Evolutionary conservation across 306 rosid species (phyloP).

Genomic region (Dryas octopetala): DNA sequence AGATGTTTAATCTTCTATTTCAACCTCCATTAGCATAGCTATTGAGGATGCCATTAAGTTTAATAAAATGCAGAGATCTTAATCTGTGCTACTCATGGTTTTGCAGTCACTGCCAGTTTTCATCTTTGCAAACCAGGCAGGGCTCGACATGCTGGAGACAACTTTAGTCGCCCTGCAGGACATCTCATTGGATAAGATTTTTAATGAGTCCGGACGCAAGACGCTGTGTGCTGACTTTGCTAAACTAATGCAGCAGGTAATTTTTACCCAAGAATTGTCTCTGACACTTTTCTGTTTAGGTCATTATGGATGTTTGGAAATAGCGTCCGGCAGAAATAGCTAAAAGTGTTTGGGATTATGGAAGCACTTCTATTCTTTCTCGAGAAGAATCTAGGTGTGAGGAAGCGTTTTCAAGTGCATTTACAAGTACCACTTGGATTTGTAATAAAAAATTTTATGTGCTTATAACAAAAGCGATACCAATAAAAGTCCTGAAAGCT

Average conservation of each 20-base stretch:
- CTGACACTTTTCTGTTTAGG: background rate
- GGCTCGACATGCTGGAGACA: slow-evolving; percentile 97
- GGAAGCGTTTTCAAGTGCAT: too few relatives aligned
- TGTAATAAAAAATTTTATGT: too few relatives aligned
- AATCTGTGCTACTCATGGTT: slow-evolving; percentile 1
- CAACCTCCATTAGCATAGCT: background rate
- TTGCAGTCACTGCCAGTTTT: slow-evolving; percentile 77
- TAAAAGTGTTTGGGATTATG: background rate
- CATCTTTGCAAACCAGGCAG: slow-evolving; percentile 88
- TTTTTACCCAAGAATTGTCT: background rate
- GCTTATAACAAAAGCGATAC: too few relatives aligned
- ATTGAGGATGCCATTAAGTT: background rate
- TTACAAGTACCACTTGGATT: too few relatives aligned
- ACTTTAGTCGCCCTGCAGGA: slow-evolving; percentile 90
- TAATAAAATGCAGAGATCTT: background rate
- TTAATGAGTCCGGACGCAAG: slow-evolving; percentile 84
- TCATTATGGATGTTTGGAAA: background rate
- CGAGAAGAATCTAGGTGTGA: too few relatives aligned
- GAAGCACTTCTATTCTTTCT: too few relatives aligned
- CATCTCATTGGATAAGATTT: slow-evolving; percentile 87
- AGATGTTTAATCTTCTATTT: background rate
- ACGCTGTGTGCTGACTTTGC: slow-evolving; percentile 70
- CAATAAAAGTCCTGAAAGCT: too few relatives aligned
- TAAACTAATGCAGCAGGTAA: slow-evolving; percentile 91
- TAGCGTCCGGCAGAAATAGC: too few relatives aligned